Percentiles rank a stretch among this genome's conserved stretches.
phyloP scores from a whole-genome alignment of 768 basidiomycete species.

The Hydnomerulius pinastri region DNA sequence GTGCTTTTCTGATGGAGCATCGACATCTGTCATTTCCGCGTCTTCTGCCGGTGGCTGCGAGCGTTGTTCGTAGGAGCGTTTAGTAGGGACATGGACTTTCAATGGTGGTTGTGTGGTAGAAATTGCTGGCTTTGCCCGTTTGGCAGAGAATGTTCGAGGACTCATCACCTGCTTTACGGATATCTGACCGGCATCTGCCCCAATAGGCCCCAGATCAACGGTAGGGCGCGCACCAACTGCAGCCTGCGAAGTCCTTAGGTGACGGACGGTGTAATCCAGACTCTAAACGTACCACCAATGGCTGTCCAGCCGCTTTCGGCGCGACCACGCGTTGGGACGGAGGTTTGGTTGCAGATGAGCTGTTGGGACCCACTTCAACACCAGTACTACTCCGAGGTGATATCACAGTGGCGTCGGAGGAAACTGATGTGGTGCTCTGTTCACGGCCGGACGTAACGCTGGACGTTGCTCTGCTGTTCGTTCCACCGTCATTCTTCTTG shows the following conservation, averaged over 20 bases:
- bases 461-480: background rate
- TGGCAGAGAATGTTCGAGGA: background rate
- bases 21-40: constrained; percentile 9
- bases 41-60: background rate
- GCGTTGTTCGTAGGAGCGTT: background rate
- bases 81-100: background rate
- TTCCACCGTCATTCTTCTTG: constrained; percentile 18
- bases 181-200: background rate
- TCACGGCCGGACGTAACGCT: constrained; percentile 5
- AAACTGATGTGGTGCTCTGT: constrained; percentile 9
- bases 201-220: background rate
- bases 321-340: background rate
- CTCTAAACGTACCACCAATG: constrained; percentile 4
- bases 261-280: background rate
- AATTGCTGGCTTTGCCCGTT: background rate
- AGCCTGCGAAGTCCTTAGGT: constrained; percentile 10
- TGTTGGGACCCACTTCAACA: background rate
- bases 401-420: constrained; percentile 1
- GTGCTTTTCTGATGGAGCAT: background rate
- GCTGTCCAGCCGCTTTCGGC: constrained; percentile 1
- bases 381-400: constrained; percentile 4
- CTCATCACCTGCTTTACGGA: background rate
- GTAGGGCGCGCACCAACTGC: background rate
- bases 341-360: background rate
- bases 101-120: no score